Base-by-base conservation (phyloP, 805 yeast species). In the Pichia membranifaciens region DNA sequence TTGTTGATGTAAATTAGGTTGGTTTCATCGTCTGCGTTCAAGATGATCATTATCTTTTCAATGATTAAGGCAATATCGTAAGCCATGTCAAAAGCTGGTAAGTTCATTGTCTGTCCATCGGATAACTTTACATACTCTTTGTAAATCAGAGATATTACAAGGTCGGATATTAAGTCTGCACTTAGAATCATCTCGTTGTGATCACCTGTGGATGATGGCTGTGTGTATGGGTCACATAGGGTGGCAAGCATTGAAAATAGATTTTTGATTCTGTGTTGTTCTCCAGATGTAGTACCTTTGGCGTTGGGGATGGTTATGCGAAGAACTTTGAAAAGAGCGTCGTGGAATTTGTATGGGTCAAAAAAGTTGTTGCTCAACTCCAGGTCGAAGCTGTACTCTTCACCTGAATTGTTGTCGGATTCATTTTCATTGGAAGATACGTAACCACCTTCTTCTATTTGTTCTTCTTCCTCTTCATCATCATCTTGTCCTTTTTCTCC, bases 211-310 rank as follows among this genome's bases (percentile, higher is more conserved):
- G 82, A 85, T 23, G 74, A 72, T 0, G 93, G 89, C 54, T 82
- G 87, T 1, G 89, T 81, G 54, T 74, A 68, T 2, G 89, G 87
- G 59, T 84, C 90, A 7, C 70, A 68, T 41, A 78, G 53, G 0
- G 69, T 57, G 2, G 74, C 60, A 3, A 76, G 44, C 0, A 65
- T 53, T 5, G 56, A 43, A 43, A 64, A 64, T 9, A 63, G 38
- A 17, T 45, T 52, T 54, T 59, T 49, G 12, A 55, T 31, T 34
- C 55, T 32, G 10, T 48, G 54, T 28, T 47, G 44, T 15, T 43
- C 25, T 4, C 25, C 50, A 17, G 16, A 8, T 15, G 2, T 28
- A 16, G n/a, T 49, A 2, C 5, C 17, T 2, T 43, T 25, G 2
- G 57, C 54, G 1, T 53, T 20, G 2, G 61, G 58, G 1, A 54